Evolutionary conservation across 2,329 filamentous ascomycete genomes (phyloP).

Genomic region (Ceratocystis papillata): DNA sequence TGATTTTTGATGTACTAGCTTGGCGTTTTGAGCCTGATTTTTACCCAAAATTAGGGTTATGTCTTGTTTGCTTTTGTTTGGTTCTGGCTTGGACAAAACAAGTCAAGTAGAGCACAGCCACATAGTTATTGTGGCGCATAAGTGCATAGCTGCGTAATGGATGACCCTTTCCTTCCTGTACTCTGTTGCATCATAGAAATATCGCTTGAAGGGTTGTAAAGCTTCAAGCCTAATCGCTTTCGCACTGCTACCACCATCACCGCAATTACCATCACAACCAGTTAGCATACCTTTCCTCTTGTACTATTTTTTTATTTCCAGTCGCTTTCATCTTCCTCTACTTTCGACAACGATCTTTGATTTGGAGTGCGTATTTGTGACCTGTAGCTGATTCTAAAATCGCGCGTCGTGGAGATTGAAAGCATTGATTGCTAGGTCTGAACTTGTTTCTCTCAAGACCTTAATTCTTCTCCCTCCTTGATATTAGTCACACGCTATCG

Average conservation of each 20-base stretch:
- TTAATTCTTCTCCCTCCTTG: too few species aligned
- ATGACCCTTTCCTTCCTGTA: neutral
- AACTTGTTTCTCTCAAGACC: too few species aligned
- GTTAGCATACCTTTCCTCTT: neutral
- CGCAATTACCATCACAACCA: neutral
- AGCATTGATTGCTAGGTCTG: too few species aligned
- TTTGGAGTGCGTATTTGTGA: too few species aligned
- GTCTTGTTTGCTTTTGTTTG: neutral
- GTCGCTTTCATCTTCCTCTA: neutral
- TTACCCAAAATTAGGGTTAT: too few species aligned
- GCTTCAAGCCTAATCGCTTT: conserved; percentile 3
- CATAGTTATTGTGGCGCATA: neutral
- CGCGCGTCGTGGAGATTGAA: too few species aligned
- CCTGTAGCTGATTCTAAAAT: too few species aligned
- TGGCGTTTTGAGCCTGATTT: too few species aligned
- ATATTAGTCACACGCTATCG: too few species aligned
- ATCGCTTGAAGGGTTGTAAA: neutral
- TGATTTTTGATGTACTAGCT: too few species aligned
- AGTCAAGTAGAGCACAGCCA: neutral
- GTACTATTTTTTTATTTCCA: neutral
- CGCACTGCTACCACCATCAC: neutral
- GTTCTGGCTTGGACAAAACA: neutral
- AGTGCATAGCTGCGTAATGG: conserved; percentile 1
- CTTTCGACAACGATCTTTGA: neutral
- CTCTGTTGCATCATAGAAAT: conserved; percentile 1